Conservation (phyloP, 139 green algal genomes). For the Mesostigma viride region DNA sequence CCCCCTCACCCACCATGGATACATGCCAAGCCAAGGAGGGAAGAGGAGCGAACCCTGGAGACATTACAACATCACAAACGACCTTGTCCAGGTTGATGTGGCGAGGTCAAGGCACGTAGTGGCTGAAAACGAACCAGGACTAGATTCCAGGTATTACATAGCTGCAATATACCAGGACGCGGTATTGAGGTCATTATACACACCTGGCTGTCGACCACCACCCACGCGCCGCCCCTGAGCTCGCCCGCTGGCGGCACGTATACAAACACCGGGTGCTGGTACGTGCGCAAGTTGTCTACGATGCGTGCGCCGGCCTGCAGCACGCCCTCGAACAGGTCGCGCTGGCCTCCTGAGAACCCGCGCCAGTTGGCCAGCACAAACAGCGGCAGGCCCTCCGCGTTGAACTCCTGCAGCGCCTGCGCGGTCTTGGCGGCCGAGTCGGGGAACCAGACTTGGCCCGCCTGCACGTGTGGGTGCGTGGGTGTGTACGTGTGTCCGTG, state of each 20-base stretch:
- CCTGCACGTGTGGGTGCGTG: no score
- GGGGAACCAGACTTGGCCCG: constrained; percentile 90
- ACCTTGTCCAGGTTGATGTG: no score
- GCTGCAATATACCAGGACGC: no score
- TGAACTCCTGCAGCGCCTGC: constrained; percentile 93
- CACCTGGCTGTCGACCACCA: constrained; percentile 93
- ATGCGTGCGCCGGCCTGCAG: constrained; percentile 84
- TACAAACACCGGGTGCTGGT: constrained; percentile 82
- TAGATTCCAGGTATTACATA: no score
- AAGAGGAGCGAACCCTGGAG: no score
- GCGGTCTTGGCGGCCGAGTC: constrained; percentile 93
- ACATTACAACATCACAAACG: no score
- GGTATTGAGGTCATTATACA: no score
- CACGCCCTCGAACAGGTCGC: constrained; percentile 95
- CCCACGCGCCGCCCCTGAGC: constrained; percentile 93
- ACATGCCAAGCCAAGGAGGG: no score
- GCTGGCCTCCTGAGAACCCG: constrained; percentile 90
- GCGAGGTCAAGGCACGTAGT: no score
- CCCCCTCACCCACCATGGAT: no score
- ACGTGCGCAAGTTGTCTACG: constrained; percentile 83
- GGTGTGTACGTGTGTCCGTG: no score
- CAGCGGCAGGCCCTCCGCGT: constrained; percentile 82
- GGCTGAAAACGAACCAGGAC: no score
- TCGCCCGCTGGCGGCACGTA: constrained; percentile 88
- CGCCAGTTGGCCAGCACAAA: constrained; percentile 98